Base-by-base conservation (phyloP, 2,329 filamentous ascomycete genomes). In the Niveomyces coronatus region DNA sequence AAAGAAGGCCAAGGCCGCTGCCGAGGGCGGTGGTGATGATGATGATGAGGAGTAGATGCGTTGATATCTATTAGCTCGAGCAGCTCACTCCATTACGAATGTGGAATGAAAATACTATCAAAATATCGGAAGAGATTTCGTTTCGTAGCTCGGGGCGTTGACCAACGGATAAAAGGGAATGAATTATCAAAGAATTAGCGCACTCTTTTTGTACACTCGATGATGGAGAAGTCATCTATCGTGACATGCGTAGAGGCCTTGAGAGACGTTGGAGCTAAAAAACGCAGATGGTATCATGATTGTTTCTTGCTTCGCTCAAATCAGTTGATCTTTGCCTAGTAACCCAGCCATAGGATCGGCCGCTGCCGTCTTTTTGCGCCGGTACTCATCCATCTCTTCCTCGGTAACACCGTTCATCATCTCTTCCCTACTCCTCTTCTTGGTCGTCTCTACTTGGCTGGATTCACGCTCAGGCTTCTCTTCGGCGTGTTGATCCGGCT, bases 1-100 rank as follows among this genome's bases (percentile, higher is more conserved):
- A 79, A 98, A 96, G 91, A 98, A 96, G 88, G 85, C 88, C 67
- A 89, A 86, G 76, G 85, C 91, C 55, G 86, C 87, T 47, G 86
- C 93, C 73, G 82, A 81, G 67, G 82, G 77, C 62, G 84, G 80
- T 53, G 85, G 70, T 43, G 87, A 82, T 55, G 88, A 85, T 59
- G 89, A 94, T 64, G 87, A 93, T 56, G 87, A 94, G 55, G 71
- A 76, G 63, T 75, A 76, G 62, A 72, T 59, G 53, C 52, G 55
- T 54, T 27, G 48, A 44, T 49, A 51, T 50, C 47, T 49, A 45
- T 47, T 48, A 40, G 56, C 46, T 47, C 46, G 49, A 52, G 49
- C 56, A 50, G 45, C 49, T 45, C 41, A 44, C 49, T 46, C 51
- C 44, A 49, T 40, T 47, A 49, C 44, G 44, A 32, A 47, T 46